Evolutionary conservation across 176 grass and related monocot genomes (phyloP).

Genomic region (Saccharum officinarum): DNA sequence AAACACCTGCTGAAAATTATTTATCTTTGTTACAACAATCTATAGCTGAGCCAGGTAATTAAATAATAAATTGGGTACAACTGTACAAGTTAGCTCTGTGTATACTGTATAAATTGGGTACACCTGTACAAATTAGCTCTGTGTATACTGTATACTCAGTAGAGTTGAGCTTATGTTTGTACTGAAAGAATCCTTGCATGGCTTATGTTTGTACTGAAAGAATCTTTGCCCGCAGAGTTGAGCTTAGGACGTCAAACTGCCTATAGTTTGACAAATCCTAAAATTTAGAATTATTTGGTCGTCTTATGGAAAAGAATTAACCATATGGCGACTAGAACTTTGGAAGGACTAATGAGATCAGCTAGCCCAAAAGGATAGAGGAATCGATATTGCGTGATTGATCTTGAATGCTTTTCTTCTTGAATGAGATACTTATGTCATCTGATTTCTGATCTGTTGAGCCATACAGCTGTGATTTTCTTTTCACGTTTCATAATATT

Average conservation of each 20-base stretch:
- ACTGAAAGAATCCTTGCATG: too few species aligned
- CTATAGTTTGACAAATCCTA: too few species aligned
- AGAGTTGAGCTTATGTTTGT: too few species aligned
- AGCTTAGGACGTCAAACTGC: too few species aligned
- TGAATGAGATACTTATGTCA: background rate
- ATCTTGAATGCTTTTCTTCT: background rate
- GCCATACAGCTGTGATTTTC: background rate
- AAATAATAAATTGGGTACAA: background rate
- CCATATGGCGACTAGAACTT: too few species aligned
- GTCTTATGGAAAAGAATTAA: too few species aligned
- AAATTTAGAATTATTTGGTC: too few species aligned
- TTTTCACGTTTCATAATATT: background rate
- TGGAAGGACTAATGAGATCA: too few species aligned
- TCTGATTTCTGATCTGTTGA: background rate
- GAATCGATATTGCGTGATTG: too few species aligned
- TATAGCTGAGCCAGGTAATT: background rate
- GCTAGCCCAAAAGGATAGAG: too few species aligned
- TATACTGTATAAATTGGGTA: background rate
- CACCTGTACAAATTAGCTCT: background rate
- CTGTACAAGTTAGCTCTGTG: background rate
- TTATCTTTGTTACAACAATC: background rate
- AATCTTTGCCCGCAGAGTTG: too few species aligned
- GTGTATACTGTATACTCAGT: background rate
- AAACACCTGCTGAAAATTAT: background rate
- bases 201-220: too few species aligned